Percentiles rank a stretch among this genome's conserved stretches.
These are phyloP conservation scores for Abortiporus biennis DNA, from an alignment of 1,284 basidiomycete genomes.

Conservation along the genomic window DNA sequence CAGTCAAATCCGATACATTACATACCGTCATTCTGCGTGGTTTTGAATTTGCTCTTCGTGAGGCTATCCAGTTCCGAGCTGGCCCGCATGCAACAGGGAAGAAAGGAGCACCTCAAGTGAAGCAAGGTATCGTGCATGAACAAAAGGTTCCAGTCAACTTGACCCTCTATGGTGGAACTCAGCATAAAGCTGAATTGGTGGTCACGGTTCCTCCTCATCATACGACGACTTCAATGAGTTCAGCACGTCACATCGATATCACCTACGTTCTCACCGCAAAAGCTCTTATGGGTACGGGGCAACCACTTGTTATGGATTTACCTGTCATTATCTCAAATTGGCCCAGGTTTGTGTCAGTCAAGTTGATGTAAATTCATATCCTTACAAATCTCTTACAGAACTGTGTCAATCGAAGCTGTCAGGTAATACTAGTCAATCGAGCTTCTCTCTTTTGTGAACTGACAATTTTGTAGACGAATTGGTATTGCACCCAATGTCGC, in stretches of 20 bases:
- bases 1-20: conserved; percentile 62
- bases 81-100: conserved; percentile 48
- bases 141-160: conserved; percentile 67
- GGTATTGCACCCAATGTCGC: conserved; percentile 56
- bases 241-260: conserved; percentile 77
- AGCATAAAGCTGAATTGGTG: conserved; percentile 64
- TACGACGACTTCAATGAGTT: conserved; percentile 69
- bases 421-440: too few species aligned
- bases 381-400: conserved; percentile 27
- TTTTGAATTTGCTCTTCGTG: conserved; percentile 75
- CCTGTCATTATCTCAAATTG: conserved; percentile 78
- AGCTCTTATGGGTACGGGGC: conserved; percentile 66
- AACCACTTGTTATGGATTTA: conserved; percentile 62
- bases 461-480: conserved; percentile 46
- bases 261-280: conserved; percentile 72
- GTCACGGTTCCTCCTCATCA: conserved; percentile 66
- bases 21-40: conserved; percentile 65
- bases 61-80: conserved; percentile 63
- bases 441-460: conserved; percentile 8
- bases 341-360: conserved; percentile 45
- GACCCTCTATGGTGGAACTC: conserved; percentile 62
- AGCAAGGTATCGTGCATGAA: conserved; percentile 49
- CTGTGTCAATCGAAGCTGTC: conserved; percentile 60
- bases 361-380: conserved; percentile 5
- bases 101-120: conserved; percentile 51